Base-by-base conservation (phyloP, 1,284 basidiomycete species). In the Schizopora paradoxa region DNA sequence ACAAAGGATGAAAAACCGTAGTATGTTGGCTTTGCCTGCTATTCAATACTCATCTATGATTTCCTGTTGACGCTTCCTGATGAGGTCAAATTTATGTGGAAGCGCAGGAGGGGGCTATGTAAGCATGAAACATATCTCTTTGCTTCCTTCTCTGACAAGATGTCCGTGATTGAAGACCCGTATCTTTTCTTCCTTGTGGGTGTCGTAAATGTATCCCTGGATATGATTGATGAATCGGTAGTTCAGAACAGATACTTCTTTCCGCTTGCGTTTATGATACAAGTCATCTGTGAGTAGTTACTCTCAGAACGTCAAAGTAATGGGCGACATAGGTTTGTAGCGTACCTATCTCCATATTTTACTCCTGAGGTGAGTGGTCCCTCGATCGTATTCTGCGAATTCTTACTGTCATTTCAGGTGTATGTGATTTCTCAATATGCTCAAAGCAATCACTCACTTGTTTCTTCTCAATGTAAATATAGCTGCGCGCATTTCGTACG, bases 231-330 rank as follows among this genome's bases (percentile, higher is more conserved):
- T n/a, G 16, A 8, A 19, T 29, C 13, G 16, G 25, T n/a, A 22
- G n/a, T n/a, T n/a, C 18, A 51, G 48, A 51, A 51, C 27, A 39
- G 48, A 16, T 51, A 51, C 31, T 42, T 51, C 33, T 46, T 47
- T 19, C 39, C 39, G 6, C 21, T 51, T 5, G 48, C 48, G 7
- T 51, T 51, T 26, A 41, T 46, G 21, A 28, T 42, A 27, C 46
- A 51, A n/a, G n/a, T n/a, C 18, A 27, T 51, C 18, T 45, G n/a
- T n/a, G n/a, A n/a, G n/a, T n/a, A n/a, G n/a, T n/a, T n/a, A n/a
- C n/a, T n/a, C n/a, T n/a, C n/a, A n/a, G n/a, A n/a, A n/a, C n/a
- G n/a, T n/a, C n/a, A n/a, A n/a, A n/a, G n/a, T n/a, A n/a, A n/a
- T n/a, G n/a, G n/a, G n/a, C n/a, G n/a, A n/a, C n/a, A n/a, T n/a